Base-by-base conservation (phyloP, 2,329 filamentous ascomycete genomes). In the Ceratocystis cubensis region DNA sequence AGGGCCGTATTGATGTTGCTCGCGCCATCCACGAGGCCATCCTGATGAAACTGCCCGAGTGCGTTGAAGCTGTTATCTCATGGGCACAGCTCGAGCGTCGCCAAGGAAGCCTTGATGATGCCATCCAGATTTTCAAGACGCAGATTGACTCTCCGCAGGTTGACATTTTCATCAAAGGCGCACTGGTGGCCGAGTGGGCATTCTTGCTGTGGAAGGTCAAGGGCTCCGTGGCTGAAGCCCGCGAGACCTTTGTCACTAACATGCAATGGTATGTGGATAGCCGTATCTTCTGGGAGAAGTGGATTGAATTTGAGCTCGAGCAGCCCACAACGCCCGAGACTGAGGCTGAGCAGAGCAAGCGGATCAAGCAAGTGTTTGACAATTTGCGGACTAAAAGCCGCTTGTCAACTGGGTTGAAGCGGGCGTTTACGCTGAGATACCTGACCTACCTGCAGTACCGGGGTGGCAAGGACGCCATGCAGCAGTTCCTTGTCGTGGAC, bases 141-240 rank as follows among this genome's bases (percentile, higher is more conserved):
- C 89, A 95, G 69, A 88, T 96, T 69, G 87, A 92, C 70, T 84
- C 84, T 1, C 81, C 85, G 0, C 79, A 85, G 10, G 85, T 88
- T 64, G 87, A 91, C 70, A 80, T 88, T 65, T 88, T 88, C 71
- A 87, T 90, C 64, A 96, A 96, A 75, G 92, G 92, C 7, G 87
- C 89, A 1, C 80, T 97, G 37, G 89, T 95, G 50, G 89, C 89
- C 0, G 90, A 96, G 72, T 96, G 91, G 88, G 93, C 93, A 1
- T 82, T 83, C 30, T 79, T 97, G 66, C 74, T 96, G 56, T 96
- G 91, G 90, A 94, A 91, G 76, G 84, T 88, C 73, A 92, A 93
- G 78, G 89, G 89, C 17, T 87, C 86, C 0, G 80, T 85, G 0
- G 87, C 90, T 8, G 90, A 93, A 72, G 92, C 92, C 48, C 88